Evolutionary conservation across 768 basidiomycete species (phyloP).

Genomic region (Rhizopogon vinicolor): DNA sequence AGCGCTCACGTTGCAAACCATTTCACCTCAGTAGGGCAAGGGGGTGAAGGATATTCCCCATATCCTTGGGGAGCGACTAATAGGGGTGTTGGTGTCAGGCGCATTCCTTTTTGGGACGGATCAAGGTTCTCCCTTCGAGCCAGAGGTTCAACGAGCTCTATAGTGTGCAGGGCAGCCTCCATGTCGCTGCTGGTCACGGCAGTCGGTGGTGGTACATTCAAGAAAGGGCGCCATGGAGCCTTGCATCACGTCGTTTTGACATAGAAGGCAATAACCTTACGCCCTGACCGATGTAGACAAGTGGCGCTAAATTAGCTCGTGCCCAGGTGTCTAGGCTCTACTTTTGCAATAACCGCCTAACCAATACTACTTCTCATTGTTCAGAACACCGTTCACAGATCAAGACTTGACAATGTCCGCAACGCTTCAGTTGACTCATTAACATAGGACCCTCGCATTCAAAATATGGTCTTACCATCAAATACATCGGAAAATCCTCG

Average conservation of each 20-base stretch:
- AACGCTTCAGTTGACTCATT: slow-evolving; percentile 13
- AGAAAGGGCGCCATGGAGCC: neutral
- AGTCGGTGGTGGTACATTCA: neutral
- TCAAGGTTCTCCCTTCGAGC: neutral
- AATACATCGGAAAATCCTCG: slow-evolving; percentile 31
- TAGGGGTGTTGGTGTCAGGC: neutral
- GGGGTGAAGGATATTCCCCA: neutral
- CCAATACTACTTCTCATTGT: neutral
- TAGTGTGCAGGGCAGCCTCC: neutral
- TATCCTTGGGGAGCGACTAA: neutral
- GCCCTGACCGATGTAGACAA: neutral
- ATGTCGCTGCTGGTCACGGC: neutral
- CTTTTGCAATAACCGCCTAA: neutral
- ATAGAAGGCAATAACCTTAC: neutral
- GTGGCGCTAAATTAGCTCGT: neutral
- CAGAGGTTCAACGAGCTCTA: neutral
- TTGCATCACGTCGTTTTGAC: neutral
- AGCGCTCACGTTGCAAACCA: neutral
- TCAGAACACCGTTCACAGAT: slow-evolving; percentile 24
- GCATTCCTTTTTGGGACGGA: neutral
- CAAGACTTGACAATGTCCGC: slow-evolving; percentile 16
- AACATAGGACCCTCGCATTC: neutral
- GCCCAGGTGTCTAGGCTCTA: neutral
- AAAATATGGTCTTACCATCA: slow-evolving; percentile 37
- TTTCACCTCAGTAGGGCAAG: neutral